Evolutionary conservation across 176 grass and related monocot genomes (phyloP).

Genomic region (Cocos nucifera): DNA sequence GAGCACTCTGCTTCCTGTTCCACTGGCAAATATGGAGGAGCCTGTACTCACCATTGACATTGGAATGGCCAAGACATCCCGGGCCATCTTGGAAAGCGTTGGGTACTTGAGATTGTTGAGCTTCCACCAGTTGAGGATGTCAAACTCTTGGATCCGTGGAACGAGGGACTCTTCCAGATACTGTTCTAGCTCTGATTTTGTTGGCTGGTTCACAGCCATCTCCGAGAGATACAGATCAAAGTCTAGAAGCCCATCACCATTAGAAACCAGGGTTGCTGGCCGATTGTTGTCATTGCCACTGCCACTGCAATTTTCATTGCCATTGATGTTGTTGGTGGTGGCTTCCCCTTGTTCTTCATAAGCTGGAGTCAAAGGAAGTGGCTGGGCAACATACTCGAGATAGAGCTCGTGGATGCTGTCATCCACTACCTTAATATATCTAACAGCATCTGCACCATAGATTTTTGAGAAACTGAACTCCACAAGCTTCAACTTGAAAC

Average conservation of each 20-base stretch:
- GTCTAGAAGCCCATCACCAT: conserved; percentile 48
- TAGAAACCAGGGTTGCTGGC: conserved; percentile 14
- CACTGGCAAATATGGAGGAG: conserved; percentile 44
- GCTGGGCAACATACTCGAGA: conserved; percentile 56
- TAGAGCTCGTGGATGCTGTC: conserved; percentile 68
- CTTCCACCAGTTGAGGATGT: conserved; percentile 78
- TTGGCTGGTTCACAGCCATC: conserved; percentile 47
- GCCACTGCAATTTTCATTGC: conserved; percentile 17
- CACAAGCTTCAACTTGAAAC: conserved; percentile 91
- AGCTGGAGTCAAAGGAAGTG: conserved; percentile 32
- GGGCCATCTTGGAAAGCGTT: conserved; percentile 61
- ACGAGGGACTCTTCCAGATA: conserved; percentile 70
- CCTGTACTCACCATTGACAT: conserved; percentile 59
- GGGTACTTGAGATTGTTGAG: conserved; percentile 72
- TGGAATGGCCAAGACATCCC: conserved; percentile 68
- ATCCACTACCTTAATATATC: conserved; percentile 62
- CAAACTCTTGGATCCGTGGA: conserved; percentile 61
- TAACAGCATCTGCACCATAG: conserved; percentile 48
- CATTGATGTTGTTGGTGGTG: neutral
- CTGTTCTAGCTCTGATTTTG: conserved; percentile 65
- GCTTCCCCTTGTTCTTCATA: conserved; percentile 32
- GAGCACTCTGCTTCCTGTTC: conserved; percentile 56
- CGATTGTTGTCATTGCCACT: conserved; percentile 22
- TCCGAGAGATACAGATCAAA: conserved; percentile 81
- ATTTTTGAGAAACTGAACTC: conserved; percentile 94